Base-by-base conservation (phyloP, 176 grass and related monocot genomes). In the Dendrocalamus sinicus region DNA sequence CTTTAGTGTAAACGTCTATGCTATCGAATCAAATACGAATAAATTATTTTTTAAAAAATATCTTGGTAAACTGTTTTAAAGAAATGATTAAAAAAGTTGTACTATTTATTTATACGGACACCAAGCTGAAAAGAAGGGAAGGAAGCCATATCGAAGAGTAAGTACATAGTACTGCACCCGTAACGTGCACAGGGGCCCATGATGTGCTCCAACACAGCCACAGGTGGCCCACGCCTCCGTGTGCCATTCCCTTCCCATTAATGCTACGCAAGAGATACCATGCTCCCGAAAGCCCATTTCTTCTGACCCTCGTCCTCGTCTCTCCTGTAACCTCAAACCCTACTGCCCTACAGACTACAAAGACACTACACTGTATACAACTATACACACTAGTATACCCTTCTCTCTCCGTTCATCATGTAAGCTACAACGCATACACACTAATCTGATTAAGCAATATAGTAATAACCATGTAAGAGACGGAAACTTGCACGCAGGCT, bases 191-290 rank as follows among this genome's bases (percentile, higher is more conserved):
- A 20, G 58, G 67, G 57, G 7, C 19, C 55, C 73, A 47, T 90
- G 84, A 73, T 57, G 84, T 86, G 89, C 73, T 82, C 41, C 73
- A 78, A 83, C 89, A 48, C 67, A n/a, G 79, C 26, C 40, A 47
- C 73, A 32, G 39, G 48, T 46, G 48, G 39, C 54, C 64, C 78
- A 60, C 30, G 5, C n/a, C 32, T 32, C 22, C 16, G 17, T 68
- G 73, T 57, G 59, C 16, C 43, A 64, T 76, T 41, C 50, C 30
- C 22, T 53, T 26, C 15, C 67, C 74, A 69, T 86, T 72, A 77
- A 82, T 72, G 63, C 64, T 23, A 86, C 48, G 72, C 78, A 72
- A 37, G 13, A 80, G 59, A 48, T 45, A 44, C 60, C 78, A 50
- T 41, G 77, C 58, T 69, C 63, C 60, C 51, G 60, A 85, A 80